These are phyloP conservation scores for Beauveria caledonica DNA, from an alignment of 2,329 filamentous ascomycete species.

Conservation along the genomic window DNA sequence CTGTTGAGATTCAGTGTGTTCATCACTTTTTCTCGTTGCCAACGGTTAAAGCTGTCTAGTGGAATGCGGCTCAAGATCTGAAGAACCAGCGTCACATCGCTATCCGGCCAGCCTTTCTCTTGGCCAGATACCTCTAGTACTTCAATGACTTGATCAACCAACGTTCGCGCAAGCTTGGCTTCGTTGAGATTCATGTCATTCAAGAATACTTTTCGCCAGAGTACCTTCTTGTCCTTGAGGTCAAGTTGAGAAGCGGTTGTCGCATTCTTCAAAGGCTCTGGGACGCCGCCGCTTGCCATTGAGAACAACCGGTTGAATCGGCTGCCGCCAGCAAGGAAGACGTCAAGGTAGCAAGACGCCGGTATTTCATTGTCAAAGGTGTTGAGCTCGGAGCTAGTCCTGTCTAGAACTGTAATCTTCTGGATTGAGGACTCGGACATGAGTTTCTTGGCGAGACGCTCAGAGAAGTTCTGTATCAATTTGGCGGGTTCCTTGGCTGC, in stretches of 20 bases:
- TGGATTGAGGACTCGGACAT: constrained; percentile 18
- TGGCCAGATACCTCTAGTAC: constrained; percentile 21
- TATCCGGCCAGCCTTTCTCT: constrained; percentile 25
- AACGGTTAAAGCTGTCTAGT: constrained; percentile 31
- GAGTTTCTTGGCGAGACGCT: constrained; percentile 24
- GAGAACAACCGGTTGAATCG: constrained; percentile 24
- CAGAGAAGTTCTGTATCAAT: constrained; percentile 26
- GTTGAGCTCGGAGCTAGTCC: not conserved
- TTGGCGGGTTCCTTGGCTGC: constrained; percentile 22
- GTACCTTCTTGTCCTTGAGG: not conserved
- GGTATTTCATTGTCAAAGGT: not conserved
- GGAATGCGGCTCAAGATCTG: constrained; percentile 27
- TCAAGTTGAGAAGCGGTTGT: not conserved
- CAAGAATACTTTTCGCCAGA: constrained; percentile 25
- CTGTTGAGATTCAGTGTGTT: constrained; percentile 22
- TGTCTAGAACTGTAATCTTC: constrained; percentile 13
- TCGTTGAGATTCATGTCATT: constrained; percentile 33
- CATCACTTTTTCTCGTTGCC: constrained; percentile 37
- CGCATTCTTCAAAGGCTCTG: constrained; percentile 19
- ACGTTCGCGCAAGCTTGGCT: constrained; percentile 22
- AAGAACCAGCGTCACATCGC: constrained; percentile 23
- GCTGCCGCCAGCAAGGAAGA: constrained; percentile 26
- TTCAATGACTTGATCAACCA: constrained; percentile 25
- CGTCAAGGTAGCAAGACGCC: constrained; percentile 22
- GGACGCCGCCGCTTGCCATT: constrained; percentile 18